Evolutionary conservation across 2,329 filamentous ascomycete genomes (phyloP).

Genomic region (Fusarium udum): DNA sequence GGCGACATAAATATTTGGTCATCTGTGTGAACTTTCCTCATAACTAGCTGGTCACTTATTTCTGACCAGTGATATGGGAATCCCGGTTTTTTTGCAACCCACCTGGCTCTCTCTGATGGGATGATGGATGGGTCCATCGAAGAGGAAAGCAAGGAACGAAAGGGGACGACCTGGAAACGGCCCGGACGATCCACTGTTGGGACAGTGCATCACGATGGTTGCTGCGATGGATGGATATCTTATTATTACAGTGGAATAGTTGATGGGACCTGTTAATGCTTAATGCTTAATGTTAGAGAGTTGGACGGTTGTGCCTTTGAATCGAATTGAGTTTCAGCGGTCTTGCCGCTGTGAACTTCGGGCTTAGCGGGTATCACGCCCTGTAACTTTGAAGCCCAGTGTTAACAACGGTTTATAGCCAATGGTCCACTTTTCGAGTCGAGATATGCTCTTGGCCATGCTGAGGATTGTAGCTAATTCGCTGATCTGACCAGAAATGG

Average conservation of each 20-base stretch:
- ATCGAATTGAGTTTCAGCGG: conserved; percentile 27
- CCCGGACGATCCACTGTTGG: conserved; percentile 27
- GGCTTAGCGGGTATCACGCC: conserved; percentile 14
- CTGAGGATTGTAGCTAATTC: conserved; percentile 6
- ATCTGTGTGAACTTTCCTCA: no score
- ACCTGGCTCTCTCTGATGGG: no score
- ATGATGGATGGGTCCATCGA: conserved; percentile 21
- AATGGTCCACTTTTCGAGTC: not conserved
- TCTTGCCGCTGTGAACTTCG: conserved; percentile 1
- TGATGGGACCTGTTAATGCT: conserved; percentile 6
- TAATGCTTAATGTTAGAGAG: conserved; percentile 9
- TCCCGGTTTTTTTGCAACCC: no score
- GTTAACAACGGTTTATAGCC: not conserved
- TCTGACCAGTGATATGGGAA: no score
- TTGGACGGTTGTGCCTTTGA: not conserved
- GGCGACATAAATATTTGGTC: no score
- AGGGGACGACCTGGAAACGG: conserved; percentile 31
- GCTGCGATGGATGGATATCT: not conserved
- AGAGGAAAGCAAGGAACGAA: conserved; percentile 34
- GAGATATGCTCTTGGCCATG: not conserved
- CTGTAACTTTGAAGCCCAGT: conserved; percentile 4
- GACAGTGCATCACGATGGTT: conserved; percentile 24
- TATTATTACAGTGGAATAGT: not conserved
- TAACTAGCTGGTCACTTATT: no score
- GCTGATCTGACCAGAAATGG: not conserved